Base-by-base conservation (phyloP, 192 early-diverging fungal species). In the Gonapodya prolifera region DNA sequence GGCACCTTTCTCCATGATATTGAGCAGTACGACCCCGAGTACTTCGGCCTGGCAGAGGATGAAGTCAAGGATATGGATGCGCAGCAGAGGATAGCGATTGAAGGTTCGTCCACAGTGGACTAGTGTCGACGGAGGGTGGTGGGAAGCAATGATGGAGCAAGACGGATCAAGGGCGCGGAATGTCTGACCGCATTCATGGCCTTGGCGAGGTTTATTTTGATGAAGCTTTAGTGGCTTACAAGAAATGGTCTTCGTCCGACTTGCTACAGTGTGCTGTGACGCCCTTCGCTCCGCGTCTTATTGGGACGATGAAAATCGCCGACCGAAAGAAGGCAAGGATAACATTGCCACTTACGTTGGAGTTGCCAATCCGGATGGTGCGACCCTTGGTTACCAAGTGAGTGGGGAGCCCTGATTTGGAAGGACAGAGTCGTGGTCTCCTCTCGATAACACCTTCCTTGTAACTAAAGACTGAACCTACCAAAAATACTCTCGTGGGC, bases 41-140 rank as follows among this genome's bases (percentile, higher is more conserved):
- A 30, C 71, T 73, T 73, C 32, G 71, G 71, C 8, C 32, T 73
- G 18, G 29, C 2, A 13, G 71, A 73, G 71, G 71, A 18, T 8
- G 71, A 73, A 29, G 18, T 32, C 8, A 18, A 73, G 31, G 28
- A 16, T 8, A 18, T 73, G 71, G 71, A 73, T 32, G 71, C 71
- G 71, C 71, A 73, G 71, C 71, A 73, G 31, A 73, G 71, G 71
- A 32, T 73, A 2, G 71, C 71, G 16, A 32, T 73, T 30, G 28
- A 73, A 32, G 71, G 18, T 18, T 2, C 31, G 71, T 32, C 13
- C 18, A 29, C n/a, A n/a, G n/a, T n/a, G n/a, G n/a, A n/a, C n/a
- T n/a, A n/a, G n/a, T n/a, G n/a, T n/a, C n/a, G n/a, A n/a, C n/a
- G n/a, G n/a, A n/a, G n/a, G n/a, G n/a, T n/a, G n/a, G n/a, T n/a